Evolutionary conservation across 345 rosid genomes (phyloP), one percentile per base, ranked within the genome.

Genomic region (Gossypium mustelinum): DNA sequence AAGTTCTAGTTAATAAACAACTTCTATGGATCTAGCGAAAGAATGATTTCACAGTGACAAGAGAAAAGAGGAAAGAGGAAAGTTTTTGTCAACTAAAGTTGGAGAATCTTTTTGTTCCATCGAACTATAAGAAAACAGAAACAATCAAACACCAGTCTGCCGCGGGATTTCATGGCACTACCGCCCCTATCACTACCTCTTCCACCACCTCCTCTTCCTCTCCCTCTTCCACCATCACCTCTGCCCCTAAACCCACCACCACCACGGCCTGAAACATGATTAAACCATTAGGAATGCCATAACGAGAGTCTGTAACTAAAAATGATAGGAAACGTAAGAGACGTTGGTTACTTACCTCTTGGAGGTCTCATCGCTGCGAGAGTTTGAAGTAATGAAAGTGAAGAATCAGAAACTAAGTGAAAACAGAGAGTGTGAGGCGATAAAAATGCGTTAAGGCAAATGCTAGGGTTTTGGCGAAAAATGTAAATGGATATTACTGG

Each of bases 261-360:
- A 1, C 90, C 86, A 51, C 92, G 89, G 78, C 73, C 87, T 29
- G 85, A 77, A 34, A 80, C 25, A 54, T 17, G 57, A 52, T 34
- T 34, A 3, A 73, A 50, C 10, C 34, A 59, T 54, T 16, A 79
- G n/a, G 2, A 16, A 11, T 22, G 2, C 29, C 16, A 41, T 44
- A 65, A 65, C 8, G 8, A 16, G 57, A 54, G 0, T 14, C 10
- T 54, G 2, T 34, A 54, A 17, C 11, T 54, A 17, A 54, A 17
- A 18, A 34, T 5, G 41, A 34, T 34, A 5, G 7, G n/a, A 14
- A 68, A 22, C 54, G 1, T 6, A n/a, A 11, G 65, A 22, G 11
- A 5, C 12, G 48, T 12, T 24, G 3, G 2, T 10, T 74, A 81
- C 88, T 22, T 76, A 79, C 88, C 86, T 79, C 86, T 79, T 41